Evolutionary conservation across 1,284 basidiomycete species (phyloP).

Genomic region (Coniferiporia weirii): DNA sequence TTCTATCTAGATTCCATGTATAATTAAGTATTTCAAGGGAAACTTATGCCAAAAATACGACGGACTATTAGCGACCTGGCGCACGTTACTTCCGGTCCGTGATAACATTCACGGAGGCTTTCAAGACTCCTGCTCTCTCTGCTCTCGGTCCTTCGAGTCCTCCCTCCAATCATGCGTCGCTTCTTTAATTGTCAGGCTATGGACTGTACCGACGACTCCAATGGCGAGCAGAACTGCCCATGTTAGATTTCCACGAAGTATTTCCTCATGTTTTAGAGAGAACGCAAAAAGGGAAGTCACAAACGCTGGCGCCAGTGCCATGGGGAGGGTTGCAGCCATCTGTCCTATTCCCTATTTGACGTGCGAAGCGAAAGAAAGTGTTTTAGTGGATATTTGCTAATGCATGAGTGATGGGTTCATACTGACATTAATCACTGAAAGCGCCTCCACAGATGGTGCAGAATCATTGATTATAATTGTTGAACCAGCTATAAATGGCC

Average conservation of each 20-base stretch:
- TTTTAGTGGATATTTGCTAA: no score
- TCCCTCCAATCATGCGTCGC: conserved; percentile 20
- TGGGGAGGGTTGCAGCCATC: conserved; percentile 19
- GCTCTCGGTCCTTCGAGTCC: conserved; percentile 1
- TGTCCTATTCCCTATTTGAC: conserved; percentile 17
- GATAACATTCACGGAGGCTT: not conserved
- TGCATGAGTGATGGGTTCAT: not conserved
- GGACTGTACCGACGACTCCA: conserved; percentile 15
- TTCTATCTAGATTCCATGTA: no score
- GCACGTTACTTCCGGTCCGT: no score
- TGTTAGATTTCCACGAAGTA: conserved; percentile 13
- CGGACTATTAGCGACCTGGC: no score
- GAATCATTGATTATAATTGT: conserved; percentile 20
- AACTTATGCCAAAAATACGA: no score
- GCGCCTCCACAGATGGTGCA: conserved; percentile 20
- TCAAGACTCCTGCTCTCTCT: not conserved
- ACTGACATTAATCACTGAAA: conserved; percentile 20
- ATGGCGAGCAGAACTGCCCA: conserved; percentile 10
- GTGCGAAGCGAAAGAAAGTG: no score
- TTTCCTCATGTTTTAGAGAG: conserved; percentile 17
- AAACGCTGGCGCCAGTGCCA: conserved; percentile 20
- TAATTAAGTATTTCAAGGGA: no score
- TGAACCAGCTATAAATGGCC: conserved; percentile 9
- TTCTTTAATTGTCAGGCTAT: conserved; percentile 21
- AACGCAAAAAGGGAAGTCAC: conserved; percentile 22